Conservation (phyloP, 1,284 basidiomycete species). For the Ceratobasidium sp. region DNA sequence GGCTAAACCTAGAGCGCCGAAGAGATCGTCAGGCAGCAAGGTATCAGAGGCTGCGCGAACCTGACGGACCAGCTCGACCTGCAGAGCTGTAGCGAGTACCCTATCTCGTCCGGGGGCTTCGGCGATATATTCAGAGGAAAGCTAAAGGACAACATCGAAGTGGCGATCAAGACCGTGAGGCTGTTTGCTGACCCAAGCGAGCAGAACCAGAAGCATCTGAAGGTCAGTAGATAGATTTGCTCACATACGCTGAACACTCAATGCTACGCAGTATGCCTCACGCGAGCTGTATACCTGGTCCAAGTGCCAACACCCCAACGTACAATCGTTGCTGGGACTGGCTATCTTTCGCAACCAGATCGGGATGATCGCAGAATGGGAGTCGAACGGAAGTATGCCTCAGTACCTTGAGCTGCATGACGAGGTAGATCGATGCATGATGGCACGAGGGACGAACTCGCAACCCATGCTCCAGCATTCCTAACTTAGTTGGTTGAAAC, state of each 20-base stretch:
- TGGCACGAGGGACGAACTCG: not conserved
- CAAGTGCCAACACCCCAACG: slow-evolving; percentile 1
- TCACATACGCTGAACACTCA: not conserved
- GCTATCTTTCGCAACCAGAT: not conserved
- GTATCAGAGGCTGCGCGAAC: too few relatives aligned
- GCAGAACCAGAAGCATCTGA: too few relatives aligned
- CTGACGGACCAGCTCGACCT: too few relatives aligned
- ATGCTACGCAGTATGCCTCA: not conserved
- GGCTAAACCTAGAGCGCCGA: too few relatives aligned
- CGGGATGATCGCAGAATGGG: not conserved
- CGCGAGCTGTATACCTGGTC: slow-evolving; percentile 6
- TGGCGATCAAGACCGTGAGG: too few relatives aligned
- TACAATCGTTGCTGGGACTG: not conserved
- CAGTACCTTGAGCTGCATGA: not conserved
- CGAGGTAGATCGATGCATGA: not conserved
- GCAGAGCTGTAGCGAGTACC: too few relatives aligned
- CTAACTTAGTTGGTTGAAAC: not conserved
- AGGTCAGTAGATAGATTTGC: too few relatives aligned
- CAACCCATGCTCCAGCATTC: too few relatives aligned
- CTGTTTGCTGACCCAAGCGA: too few relatives aligned
- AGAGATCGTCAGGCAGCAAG: slow-evolving; percentile 53
- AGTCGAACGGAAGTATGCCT: not conserved
- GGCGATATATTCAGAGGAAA: too few relatives aligned
- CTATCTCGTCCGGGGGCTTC: too few relatives aligned
- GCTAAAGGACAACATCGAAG: too few relatives aligned